Conservation (phyloP, 768 basidiomycete species). For the Suillus alpinus region DNA sequence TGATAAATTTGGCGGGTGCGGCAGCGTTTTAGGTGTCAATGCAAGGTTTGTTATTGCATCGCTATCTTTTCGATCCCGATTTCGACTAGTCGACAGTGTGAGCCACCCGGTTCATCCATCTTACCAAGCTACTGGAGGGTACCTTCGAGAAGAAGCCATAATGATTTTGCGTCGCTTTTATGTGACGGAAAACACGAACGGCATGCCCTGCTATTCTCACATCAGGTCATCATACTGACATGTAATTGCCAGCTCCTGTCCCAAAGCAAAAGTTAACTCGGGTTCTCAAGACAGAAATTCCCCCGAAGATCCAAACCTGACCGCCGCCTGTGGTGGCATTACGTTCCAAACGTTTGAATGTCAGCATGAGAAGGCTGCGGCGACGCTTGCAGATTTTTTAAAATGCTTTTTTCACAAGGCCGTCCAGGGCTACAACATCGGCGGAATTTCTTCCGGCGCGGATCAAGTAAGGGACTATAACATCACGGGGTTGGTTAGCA, state of each 20-base stretch:
- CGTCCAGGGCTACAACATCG: background rate
- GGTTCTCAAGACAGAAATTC: conserved; percentile 80
- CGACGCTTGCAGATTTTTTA: background rate
- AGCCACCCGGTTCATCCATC: conserved; percentile 70
- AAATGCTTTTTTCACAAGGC: background rate
- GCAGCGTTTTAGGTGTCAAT: conserved; percentile 90
- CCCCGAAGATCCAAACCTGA: conserved; percentile 8
- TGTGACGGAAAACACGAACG: conserved; percentile 90
- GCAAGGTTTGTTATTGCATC: conserved; percentile 47
- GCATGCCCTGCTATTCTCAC: conserved; percentile 41
- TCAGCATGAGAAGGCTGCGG: background rate
- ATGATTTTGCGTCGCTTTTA: conserved; percentile 86
- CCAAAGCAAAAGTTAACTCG: conserved; percentile 88
- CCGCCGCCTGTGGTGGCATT: background rate
- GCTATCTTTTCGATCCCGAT: background rate
- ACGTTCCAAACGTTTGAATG: background rate
- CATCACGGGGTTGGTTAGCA: background rate
- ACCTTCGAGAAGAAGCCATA: conserved; percentile 79
- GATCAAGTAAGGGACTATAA: background rate
- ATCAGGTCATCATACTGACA: conserved; percentile 7
- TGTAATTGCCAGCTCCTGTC: conserved; percentile 61
- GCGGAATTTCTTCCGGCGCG: background rate
- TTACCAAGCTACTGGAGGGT: conserved; percentile 75
- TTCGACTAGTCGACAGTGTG: conserved; percentile 41
- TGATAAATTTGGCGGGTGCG: conserved; percentile 95